Base-by-base conservation (phyloP, 805 yeast genomes). In the Tetrapisispora fleetii region DNA sequence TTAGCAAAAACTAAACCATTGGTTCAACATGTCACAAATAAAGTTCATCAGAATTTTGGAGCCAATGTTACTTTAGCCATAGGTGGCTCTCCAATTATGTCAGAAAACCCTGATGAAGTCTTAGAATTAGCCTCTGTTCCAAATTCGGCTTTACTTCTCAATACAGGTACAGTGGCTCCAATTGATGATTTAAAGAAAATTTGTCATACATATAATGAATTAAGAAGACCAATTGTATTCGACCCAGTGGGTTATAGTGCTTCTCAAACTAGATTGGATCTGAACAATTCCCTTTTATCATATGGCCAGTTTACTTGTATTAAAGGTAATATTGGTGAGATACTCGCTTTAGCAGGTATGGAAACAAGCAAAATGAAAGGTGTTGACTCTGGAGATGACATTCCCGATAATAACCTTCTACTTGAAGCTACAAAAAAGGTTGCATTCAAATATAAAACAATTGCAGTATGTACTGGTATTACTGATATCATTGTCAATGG, bases 181-280 rank as follows among this genome's bases (percentile, higher is more conserved):
- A 58, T 78, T 51, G 66, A 64, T 0, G 67, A 73, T 48, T 76
- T 77, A 52, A 54, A 69, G 21, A 56, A 59, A 2, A 95, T 91
- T 0, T 63, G 83, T 18, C 59, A 60, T 10, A 76, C 74, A 0
- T 87, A 89, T 61, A 83, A 83, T 58, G 60, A 58, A 14, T 55
- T 63, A 14, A 76, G 77, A 2, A 71, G 74, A 41, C 90, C 86
- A 3, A 75, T 89, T 32, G 78, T 89, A 0, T 81, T 84, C 55
- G 97, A 89, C 63, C 97, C 96, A 0, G 96, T 89, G n/a, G 97
- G 89, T 0, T 87, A 83, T 37, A 95, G 95, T 27, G 96, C 96
- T 0, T 74, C 95, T 0, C 49, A 58, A 3, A 74, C 77, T 5
- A 72, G 97, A 50, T 67, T 69, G 37, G 57, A 64, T 3, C 69